Conservation (phyloP, 2,329 filamentous ascomycete species). For the Microcera coccophila region DNA sequence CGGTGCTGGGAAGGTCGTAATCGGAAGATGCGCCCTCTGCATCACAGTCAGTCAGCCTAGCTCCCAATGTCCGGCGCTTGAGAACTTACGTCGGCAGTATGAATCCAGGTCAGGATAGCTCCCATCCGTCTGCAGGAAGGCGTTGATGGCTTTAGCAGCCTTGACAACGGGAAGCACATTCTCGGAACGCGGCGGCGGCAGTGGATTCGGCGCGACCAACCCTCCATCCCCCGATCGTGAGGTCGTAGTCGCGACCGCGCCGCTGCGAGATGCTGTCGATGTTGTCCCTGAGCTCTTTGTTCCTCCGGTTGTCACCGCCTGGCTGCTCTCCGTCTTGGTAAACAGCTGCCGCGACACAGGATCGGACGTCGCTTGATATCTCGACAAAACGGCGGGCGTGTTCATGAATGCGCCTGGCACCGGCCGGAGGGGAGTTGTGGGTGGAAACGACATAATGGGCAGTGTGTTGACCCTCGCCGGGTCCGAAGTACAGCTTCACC, state of each 20-base stretch:
- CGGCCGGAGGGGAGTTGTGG: slow-evolving; percentile 64
- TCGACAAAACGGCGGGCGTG: slow-evolving; percentile 62
- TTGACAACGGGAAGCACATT: slow-evolving; percentile 67
- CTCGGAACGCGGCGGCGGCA: slow-evolving; percentile 44
- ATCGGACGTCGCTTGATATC: slow-evolving; percentile 43
- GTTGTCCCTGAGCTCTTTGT: slow-evolving; percentile 17
- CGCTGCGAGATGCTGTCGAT: slow-evolving; percentile 16
- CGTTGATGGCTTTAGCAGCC: slow-evolving; percentile 79
- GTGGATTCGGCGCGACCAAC: slow-evolving; percentile 30
- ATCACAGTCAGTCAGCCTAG: background rate
- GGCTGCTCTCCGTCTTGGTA: slow-evolving; percentile 23
- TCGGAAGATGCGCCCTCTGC: slow-evolving; percentile 85
- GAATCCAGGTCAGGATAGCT: slow-evolving; percentile 85
- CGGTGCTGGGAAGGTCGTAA: slow-evolving; percentile 71
- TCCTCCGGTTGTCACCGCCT: slow-evolving; percentile 9
- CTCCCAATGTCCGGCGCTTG: background rate
- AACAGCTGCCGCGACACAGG: slow-evolving; percentile 53
- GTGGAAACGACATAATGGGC: slow-evolving; percentile 51
- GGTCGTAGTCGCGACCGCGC: slow-evolving; percentile 21
- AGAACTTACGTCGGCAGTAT: slow-evolving; percentile 75
- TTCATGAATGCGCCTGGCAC: slow-evolving; percentile 73
- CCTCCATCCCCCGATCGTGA: slow-evolving; percentile 24
- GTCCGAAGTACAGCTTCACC: slow-evolving; percentile 28
- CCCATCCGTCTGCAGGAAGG: slow-evolving; percentile 69
- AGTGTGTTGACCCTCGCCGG: slow-evolving; percentile 27